phyloP scores from a whole-genome alignment of 495 filamentous ascomycete species.

The Talaromyces thailandensis region DNA sequence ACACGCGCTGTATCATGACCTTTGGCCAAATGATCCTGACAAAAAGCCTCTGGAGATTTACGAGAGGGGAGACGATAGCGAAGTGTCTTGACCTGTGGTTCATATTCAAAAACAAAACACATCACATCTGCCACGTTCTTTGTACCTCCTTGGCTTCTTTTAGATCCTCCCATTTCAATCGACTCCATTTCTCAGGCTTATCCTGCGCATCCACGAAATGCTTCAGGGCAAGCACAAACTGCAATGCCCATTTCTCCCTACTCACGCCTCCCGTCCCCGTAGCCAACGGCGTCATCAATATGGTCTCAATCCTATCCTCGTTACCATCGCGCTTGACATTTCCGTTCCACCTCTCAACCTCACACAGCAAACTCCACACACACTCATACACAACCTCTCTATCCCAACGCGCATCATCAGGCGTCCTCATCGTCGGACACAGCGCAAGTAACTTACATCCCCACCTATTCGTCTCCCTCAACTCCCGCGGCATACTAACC shows the following conservation, averaged over 20 bases:
- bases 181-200: slow-evolving; percentile 22
- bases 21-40: not conserved
- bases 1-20: not conserved
- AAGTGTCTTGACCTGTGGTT: not conserved
- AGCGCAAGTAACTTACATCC: slow-evolving; percentile 35
- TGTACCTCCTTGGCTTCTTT: slow-evolving; percentile 18
- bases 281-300: slow-evolving; percentile 42
- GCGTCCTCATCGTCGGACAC: slow-evolving; percentile 44
- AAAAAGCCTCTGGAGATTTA: not conserved
- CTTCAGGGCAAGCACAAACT: slow-evolving; percentile 40
- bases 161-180: slow-evolving; percentile 23
- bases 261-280: slow-evolving; percentile 35
- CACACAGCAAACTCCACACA: slow-evolving; percentile 39
- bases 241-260: slow-evolving; percentile 35
- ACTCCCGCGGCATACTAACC: slow-evolving; percentile 25
- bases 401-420: slow-evolving; percentile 32
- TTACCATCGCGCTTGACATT: not conserved
- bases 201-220: slow-evolving; percentile 36
- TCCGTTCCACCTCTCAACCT: slow-evolving; percentile 36
- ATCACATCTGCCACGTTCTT: slow-evolving; percentile 12
- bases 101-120: not conserved
- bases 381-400: slow-evolving; percentile 46
- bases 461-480: slow-evolving; percentile 21
- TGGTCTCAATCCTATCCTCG: slow-evolving; percentile 22
- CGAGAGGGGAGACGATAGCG: not conserved